These are phyloP conservation scores for Aplosporella prunicola DNA, from an alignment of 2,329 filamentous ascomycete genomes.

Conservation along the genomic window DNA sequence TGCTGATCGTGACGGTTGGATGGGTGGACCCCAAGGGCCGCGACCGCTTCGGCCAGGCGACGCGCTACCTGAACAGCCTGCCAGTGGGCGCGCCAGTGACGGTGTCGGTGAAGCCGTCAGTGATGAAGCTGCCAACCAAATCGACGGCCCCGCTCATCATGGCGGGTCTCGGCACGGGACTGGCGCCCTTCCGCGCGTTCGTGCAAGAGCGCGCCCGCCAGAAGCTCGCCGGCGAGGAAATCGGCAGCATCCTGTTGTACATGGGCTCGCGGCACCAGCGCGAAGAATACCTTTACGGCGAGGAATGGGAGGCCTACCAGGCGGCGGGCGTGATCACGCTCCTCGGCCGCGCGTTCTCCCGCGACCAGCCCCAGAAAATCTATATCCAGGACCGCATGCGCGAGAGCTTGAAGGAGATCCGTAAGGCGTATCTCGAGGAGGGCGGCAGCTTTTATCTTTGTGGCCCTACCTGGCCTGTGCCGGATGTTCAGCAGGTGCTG, in stretches of 20 bases:
- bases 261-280: constrained; percentile 95
- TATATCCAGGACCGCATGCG: constrained; percentile 99
- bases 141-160: constrained; percentile 93
- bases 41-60: constrained; percentile 86
- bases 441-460: constrained; percentile 95
- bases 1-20: constrained; percentile 95
- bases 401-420: constrained; percentile 71
- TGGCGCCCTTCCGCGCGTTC: constrained; percentile 98
- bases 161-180: constrained; percentile 95
- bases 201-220: constrained; percentile 97
- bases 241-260: constrained; percentile 87
- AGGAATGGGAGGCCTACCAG: constrained; percentile 98
- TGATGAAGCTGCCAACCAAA: constrained; percentile 92
- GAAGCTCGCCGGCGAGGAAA: constrained; percentile 92
- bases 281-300: constrained; percentile 96
- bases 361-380: constrained; percentile 96
- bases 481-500: constrained; percentile 87
- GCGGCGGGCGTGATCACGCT: constrained; percentile 92
- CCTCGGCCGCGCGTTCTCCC: constrained; percentile 85
- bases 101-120: constrained; percentile 91
- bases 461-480: constrained; percentile 96
- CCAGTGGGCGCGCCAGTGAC: constrained; percentile 69
- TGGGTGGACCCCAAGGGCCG: constrained; percentile 87
- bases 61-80: constrained; percentile 74
- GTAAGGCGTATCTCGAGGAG: constrained; percentile 75